These are phyloP conservation scores for Neoboletus magnificus DNA, from an alignment of 768 basidiomycete species.

Conservation along the genomic window DNA sequence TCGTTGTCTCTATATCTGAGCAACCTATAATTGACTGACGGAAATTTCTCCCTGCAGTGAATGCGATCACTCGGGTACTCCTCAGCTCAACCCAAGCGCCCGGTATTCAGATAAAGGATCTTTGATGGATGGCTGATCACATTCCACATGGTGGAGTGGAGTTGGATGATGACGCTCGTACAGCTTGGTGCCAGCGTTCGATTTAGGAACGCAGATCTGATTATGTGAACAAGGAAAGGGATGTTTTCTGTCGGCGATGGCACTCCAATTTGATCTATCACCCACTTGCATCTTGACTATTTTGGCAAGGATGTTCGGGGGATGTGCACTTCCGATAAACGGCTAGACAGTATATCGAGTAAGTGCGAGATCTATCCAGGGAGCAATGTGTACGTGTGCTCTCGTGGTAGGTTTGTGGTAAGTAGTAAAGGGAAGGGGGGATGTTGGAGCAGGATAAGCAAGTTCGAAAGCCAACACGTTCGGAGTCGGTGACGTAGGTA, in stretches of 20 bases:
- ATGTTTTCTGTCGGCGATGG: background rate
- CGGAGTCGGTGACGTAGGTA: background rate
- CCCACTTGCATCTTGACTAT: background rate
- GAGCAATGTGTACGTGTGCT: background rate
- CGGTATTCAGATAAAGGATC: slow-evolving; percentile 84
- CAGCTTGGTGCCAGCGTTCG: slow-evolving; percentile 18
- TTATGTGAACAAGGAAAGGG: slow-evolving; percentile 5
- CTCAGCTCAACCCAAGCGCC: slow-evolving; percentile 86
- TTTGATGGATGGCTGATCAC: slow-evolving; percentile 34
- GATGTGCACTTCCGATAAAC: background rate
- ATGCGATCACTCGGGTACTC: slow-evolving; percentile 74
- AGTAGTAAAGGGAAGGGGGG: background rate
- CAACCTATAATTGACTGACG: slow-evolving; percentile 11
- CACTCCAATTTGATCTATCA: slow-evolving; percentile 1
- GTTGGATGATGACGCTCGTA: slow-evolving; percentile 12
- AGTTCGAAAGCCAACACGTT: background rate
- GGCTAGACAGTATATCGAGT: slow-evolving; percentile 2
- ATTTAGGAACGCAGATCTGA: slow-evolving; percentile 27
- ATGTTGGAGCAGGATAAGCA: background rate
- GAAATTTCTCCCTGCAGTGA: slow-evolving; percentile 42
- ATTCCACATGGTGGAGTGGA: background rate
- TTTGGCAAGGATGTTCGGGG: background rate
- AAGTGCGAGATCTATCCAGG: background rate
- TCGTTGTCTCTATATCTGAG: background rate
- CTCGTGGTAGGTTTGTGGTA: background rate